Conservation (phyloP, 2,329 filamentous ascomycete species). For the Apiospora rasikravindrae region DNA sequence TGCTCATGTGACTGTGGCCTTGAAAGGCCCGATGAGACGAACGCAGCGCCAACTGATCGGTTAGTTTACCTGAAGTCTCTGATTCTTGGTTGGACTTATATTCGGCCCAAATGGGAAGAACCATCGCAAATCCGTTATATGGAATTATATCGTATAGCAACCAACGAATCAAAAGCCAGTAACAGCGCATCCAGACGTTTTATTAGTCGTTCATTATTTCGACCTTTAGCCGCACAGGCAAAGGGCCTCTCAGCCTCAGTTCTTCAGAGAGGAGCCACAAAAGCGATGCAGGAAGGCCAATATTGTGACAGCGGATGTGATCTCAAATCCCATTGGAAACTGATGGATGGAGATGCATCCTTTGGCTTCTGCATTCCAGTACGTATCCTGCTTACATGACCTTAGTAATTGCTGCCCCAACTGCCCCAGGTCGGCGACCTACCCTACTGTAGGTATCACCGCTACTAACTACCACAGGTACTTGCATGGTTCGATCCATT, state of each 20-base stretch:
- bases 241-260: background rate
- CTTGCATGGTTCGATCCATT: background rate
- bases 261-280: conserved; percentile 1
- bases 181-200: background rate
- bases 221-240: background rate
- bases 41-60: background rate
- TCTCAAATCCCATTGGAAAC: conserved; percentile 6
- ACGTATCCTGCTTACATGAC: background rate
- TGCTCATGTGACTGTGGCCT: background rate
- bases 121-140: background rate
- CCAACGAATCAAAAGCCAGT: background rate
- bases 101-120: background rate
- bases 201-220: background rate
- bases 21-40: background rate
- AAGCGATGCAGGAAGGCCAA: conserved; percentile 2
- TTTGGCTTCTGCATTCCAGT: background rate
- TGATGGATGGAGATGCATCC: background rate
- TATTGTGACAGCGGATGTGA: conserved; percentile 11
- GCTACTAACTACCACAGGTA: background rate
- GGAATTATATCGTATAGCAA: background rate
- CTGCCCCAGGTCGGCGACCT: background rate
- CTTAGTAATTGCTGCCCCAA: background rate
- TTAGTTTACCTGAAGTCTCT: background rate
- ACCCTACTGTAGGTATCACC: background rate
- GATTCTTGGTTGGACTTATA: background rate